Percentiles rank a stretch among this genome's conserved stretches.
Evolutionary conservation across 1,139 yeast genomes (phyloP).

Genomic region (Geotrichum reessii): DNA sequence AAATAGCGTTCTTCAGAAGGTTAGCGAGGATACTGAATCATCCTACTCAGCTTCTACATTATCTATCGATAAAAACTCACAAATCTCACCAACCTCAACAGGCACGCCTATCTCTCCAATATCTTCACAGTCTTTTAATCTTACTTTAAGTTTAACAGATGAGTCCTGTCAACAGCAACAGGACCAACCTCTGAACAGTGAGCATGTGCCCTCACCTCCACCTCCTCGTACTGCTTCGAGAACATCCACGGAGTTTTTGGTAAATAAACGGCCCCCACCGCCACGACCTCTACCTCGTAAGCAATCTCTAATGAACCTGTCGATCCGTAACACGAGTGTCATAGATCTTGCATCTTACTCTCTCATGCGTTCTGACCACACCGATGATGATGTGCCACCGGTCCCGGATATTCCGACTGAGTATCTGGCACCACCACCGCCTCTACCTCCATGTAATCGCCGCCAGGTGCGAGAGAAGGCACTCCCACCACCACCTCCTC

Average conservation of each 20-base stretch:
- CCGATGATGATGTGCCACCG: not conserved
- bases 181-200: not conserved
- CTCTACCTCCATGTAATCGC: not conserved
- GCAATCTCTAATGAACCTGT: constrained; percentile 8
- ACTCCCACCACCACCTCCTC: constrained; percentile 13
- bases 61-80: not conserved
- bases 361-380: not conserved
- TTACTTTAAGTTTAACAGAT: not conserved
- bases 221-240: constrained; percentile 7
- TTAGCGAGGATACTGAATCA: not conserved
- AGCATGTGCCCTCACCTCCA: constrained; percentile 15
- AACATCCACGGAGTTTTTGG: not conserved
- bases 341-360: constrained; percentile 11
- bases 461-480: constrained; percentile 1
- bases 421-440: not conserved
- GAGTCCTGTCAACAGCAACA: not conserved
- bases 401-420: not conserved
- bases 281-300: constrained; percentile 15
- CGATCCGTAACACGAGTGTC: constrained; percentile 16
- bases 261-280: constrained; percentile 4
- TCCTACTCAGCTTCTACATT: not conserved
- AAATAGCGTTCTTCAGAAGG: not conserved
- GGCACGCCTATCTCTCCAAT: constrained; percentile 11
- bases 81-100: constrained; percentile 4
- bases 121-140: constrained; percentile 2